Evolutionary conservation across 805 yeast genomes (phyloP), one percentile per base, ranked within the genome.

Genomic region (Spathaspora boniae): DNA sequence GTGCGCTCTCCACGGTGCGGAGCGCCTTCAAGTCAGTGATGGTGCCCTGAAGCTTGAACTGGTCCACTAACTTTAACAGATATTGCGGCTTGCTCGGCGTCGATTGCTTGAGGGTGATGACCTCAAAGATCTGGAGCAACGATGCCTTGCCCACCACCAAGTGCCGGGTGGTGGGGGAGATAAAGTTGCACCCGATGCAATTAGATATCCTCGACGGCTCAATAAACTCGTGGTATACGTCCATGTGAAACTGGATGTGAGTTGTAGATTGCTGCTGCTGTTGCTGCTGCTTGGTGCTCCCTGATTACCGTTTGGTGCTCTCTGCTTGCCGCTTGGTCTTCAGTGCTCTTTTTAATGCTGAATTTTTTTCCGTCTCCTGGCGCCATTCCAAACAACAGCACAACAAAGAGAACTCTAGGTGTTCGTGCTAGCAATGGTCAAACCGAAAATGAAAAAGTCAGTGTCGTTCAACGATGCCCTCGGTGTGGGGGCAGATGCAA

Each of bases 151-250:
- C 87, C 4, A 84, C 74, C 11, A 86, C 61, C 48, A 89, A 62
- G 45, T 82, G 83, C 44, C 66, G 68, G 22, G 50, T 54, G 1
- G 57, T 53, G 1, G 72, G 50, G 3, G 65, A 59, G 2, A 76
- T 68, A 46, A 77, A 73, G 42, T 74, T 56, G 31, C 82, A 75
- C 6, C 76, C 63, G 16, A 79, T 44, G 30, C 82, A 69, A 42
- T 75, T 76, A n/a, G 81, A 57, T 25, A 85, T 86, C 45, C 79
- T 74, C 2, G 94, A 68, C 2, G 96, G 94, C 46, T 77, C 83
- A 31, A 84, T 69, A 46, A 87, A 69, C 54, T 84, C 87, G 45
- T 82, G 78, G 56, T 83, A 85, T 11, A 83, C 82, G 49, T 86
- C 86, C 96, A 87, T 87, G 16, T 22, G 12, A 12, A 22, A 22